Evolutionary conservation across 306 rosid species (phyloP), one percentile per base, ranked within the genome.

Genomic region (Gastrolobium bilobum): DNA sequence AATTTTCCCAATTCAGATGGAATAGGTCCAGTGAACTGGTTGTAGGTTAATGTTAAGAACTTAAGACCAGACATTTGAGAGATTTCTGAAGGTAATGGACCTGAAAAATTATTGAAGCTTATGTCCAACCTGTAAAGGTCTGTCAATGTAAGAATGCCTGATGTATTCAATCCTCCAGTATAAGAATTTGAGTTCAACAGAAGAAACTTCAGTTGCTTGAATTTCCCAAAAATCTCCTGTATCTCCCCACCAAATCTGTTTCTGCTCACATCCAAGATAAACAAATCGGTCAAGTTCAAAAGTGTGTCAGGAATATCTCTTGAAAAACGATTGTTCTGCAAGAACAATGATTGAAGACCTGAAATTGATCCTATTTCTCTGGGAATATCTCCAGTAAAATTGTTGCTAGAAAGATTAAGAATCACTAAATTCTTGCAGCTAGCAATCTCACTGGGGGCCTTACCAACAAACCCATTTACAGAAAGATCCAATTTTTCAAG

Each of bases 241-340:
- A 94, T 68, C 2, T 92, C 86, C 0, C 91, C 93, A 43, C 88
- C 58, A 65, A 94, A 94, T 0, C 73, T 8, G 81, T 91, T 94
- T 68, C 85, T 88, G 85, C 97, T 92, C 85, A 94, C 74, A 90
- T 94, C 98, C 94, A 94, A 86, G 84, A 91, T 86, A 39, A 62
- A 73, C 78, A 94, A 83, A 2, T 84, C 84, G 44, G 2, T 82
- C 90, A 94, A 87, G 52, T 57, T 75, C 86, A 75, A 78, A 50
- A 94, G 90, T 31, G 91, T 38, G 43, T 86, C 86, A 0, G 98
- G 97, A 52, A 94, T 80, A 2, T 80, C 87, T 3, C 87, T 82
- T 35, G 94, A 86, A 14, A 94, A 91, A 2, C 75, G 88, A 81
- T 92, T 94, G 68, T 66, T 88, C 13, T 90, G 92, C 76, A 94